phyloP scores from a whole-genome alignment of 768 basidiomycete genomes.

The Paxillus involutus region DNA sequence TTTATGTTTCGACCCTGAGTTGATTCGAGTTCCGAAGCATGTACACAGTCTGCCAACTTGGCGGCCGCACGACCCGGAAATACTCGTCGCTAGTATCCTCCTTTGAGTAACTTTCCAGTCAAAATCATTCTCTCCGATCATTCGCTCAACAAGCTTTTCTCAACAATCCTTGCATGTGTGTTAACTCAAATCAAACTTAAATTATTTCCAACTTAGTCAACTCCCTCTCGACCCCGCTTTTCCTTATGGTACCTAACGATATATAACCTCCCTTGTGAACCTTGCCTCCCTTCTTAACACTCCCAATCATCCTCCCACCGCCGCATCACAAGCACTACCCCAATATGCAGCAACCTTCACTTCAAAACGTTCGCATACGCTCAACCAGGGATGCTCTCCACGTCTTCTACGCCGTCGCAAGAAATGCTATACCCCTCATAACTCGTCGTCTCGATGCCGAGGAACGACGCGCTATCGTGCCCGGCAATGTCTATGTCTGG shows the following conservation, averaged over 20 bases:
- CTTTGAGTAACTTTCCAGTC: conserved; percentile 4
- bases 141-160: conserved; percentile 10
- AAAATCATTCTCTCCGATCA: conserved; percentile 23
- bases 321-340: conserved; percentile 10
- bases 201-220: conserved; percentile 32
- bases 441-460: conserved; percentile 81
- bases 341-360: conserved; percentile 73
- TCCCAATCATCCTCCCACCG: conserved; percentile 22
- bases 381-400: conserved; percentile 79
- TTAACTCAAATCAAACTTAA: conserved; percentile 64
- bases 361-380: conserved; percentile 73
- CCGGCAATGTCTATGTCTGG: conserved; percentile 87
- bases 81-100: conserved; percentile 1
- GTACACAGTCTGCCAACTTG: conserved; percentile 4
- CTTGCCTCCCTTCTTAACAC: conserved; percentile 26
- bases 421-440: conserved; percentile 67
- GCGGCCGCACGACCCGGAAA: conserved; percentile 20
- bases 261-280: conserved; percentile 36
- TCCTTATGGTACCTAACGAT: conserved; percentile 27
- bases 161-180: conserved; percentile 18
- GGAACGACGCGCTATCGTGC: conserved; percentile 68
- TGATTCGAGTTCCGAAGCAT: not conserved
- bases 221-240: conserved; percentile 23
- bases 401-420: conserved; percentile 77
- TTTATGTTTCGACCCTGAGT: not conserved